Percentiles rank a stretch among this genome's conserved stretches.
Conservation (phyloP, 75 land plant species). For the Picea sitchensis region DNA sequence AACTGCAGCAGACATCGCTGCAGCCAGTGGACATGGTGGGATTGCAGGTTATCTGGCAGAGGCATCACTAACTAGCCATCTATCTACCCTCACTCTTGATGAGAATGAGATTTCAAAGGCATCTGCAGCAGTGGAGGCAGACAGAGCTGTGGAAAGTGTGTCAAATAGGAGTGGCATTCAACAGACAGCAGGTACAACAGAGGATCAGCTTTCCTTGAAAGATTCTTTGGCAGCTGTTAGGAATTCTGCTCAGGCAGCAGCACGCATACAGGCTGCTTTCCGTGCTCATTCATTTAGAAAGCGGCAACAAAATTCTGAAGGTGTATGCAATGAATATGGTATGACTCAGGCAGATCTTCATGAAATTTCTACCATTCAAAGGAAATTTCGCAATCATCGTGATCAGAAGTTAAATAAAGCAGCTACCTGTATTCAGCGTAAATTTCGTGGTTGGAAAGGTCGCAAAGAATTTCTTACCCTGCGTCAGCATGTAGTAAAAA, state of each 20-base stretch:
- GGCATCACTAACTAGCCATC: constrained; percentile 68
- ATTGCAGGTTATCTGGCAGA: constrained; percentile 94
- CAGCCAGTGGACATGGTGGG: constrained; percentile 69
- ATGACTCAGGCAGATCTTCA: constrained; percentile 50
- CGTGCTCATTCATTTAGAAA: constrained; percentile 83
- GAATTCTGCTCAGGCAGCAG: constrained; percentile 91
- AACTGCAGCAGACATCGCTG: constrained; percentile 80
- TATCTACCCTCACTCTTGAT: constrained; percentile 61
- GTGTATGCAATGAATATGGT: constrained; percentile 55
- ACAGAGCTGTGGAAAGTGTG: constrained; percentile 51
- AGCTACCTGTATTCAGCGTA: constrained; percentile 89
- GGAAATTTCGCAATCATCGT: constrained; percentile 23
- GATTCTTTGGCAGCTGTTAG: constrained; percentile 78
- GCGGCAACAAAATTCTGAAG: constrained; percentile 34
- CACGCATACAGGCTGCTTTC: constrained; percentile 87
- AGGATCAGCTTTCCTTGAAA: constrained; percentile 60
- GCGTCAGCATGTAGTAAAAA: constrained; percentile 82
- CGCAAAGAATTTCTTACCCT: constrained; percentile 70
- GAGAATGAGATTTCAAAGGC: constrained; percentile 51
- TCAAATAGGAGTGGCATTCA: constrained; percentile 32
- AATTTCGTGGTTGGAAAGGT: constrained; percentile 83
- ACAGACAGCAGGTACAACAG: constrained; percentile 21
- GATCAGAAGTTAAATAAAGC: constrained; percentile 58
- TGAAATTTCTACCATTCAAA: constrained; percentile 47
- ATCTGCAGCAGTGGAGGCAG: constrained; percentile 67